Percentiles rank a stretch among this genome's conserved stretches.
These are phyloP conservation scores for Carex myosuroides DNA, from an alignment of 176 grass and related monocot genomes.

Conservation along the genomic window DNA sequence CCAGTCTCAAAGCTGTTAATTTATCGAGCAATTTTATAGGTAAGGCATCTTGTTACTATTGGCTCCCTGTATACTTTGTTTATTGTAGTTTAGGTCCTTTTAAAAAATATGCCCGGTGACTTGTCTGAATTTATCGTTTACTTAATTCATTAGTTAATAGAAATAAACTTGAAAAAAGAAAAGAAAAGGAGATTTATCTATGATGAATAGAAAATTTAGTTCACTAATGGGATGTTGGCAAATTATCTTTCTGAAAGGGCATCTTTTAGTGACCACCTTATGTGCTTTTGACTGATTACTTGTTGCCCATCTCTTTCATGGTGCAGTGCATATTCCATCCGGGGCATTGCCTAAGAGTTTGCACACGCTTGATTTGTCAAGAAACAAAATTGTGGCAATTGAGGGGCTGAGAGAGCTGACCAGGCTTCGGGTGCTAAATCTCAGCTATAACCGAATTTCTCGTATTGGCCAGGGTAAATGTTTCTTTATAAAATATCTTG, in stretches of 20 bases:
- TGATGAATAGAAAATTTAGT: background rate
- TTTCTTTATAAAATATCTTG: background rate
- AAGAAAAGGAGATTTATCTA: background rate
- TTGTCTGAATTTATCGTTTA: background rate
- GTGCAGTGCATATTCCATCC: conserved; percentile 43
- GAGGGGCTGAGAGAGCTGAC: conserved; percentile 83
- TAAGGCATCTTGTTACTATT: conserved; percentile 8
- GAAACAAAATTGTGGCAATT: conserved; percentile 70
- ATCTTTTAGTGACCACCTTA: background rate
- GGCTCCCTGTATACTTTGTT: background rate
- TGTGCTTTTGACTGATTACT: background rate
- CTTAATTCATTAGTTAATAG: background rate
- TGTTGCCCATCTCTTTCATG: conserved; percentile 7
- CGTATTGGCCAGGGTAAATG: conserved; percentile 78
- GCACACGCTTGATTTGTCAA: conserved; percentile 71
- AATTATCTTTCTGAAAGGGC: background rate
- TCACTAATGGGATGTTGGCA: background rate
- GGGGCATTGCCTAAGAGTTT: conserved; percentile 72
- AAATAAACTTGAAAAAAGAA: background rate
- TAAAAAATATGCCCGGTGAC: background rate
- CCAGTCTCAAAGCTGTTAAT: conserved; percentile 63
- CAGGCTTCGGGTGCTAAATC: conserved; percentile 70
- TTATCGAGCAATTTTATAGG: conserved; percentile 87
- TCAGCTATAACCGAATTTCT: conserved; percentile 87
- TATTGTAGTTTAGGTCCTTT: background rate